Evolutionary conservation across 1,284 basidiomycete genomes (phyloP).

Genomic region (Papiliotrema laurentii): DNA sequence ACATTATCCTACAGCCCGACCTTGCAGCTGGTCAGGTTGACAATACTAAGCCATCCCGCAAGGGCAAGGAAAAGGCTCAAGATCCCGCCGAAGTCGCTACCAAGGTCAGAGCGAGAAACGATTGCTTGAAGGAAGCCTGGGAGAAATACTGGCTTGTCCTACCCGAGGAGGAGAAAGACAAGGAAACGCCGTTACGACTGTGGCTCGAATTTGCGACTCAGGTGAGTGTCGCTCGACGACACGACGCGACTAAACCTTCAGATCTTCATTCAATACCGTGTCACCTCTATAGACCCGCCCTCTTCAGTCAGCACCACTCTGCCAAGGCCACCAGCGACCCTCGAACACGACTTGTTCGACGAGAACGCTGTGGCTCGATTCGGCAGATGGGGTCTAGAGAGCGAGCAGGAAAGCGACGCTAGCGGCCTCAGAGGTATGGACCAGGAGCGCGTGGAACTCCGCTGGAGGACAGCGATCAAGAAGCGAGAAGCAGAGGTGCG

Average conservation of each 20-base stretch:
- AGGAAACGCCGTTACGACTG: conserved; percentile 17
- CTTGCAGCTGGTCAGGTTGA: conserved; percentile 12
- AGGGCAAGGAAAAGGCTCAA: conserved; percentile 4
- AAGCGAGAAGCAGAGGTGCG: conserved; percentile 12
- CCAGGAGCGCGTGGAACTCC: conserved; percentile 2
- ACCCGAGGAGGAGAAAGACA: conserved; percentile 12
- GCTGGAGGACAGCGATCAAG: conserved; percentile 12
- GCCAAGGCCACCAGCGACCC: conserved; percentile 7
- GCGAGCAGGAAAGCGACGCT: neutral
- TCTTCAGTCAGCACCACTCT: conserved; percentile 2
- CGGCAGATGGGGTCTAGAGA: conserved; percentile 19
- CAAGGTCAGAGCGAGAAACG: conserved; percentile 17
- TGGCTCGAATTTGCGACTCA: conserved; percentile 36
- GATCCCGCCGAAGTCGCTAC: conserved; percentile 3
- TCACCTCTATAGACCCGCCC: conserved; percentile 8
- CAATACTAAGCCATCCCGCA: neutral
- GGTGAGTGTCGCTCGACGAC: conserved; percentile 9
- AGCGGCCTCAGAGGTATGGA: conserved; percentile 1
- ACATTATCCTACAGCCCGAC: conserved; percentile 25
- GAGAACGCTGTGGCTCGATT: conserved; percentile 15
- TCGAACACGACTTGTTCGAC: conserved; percentile 19
- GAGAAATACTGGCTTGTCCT: conserved; percentile 30
- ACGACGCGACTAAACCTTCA: conserved; percentile 1
- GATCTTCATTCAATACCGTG: conserved; percentile 14
- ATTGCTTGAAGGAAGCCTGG: conserved; percentile 24